Conservation (phyloP, 495 filamentous ascomycete genomes). For the Aspergillus nanangensis region DNA sequence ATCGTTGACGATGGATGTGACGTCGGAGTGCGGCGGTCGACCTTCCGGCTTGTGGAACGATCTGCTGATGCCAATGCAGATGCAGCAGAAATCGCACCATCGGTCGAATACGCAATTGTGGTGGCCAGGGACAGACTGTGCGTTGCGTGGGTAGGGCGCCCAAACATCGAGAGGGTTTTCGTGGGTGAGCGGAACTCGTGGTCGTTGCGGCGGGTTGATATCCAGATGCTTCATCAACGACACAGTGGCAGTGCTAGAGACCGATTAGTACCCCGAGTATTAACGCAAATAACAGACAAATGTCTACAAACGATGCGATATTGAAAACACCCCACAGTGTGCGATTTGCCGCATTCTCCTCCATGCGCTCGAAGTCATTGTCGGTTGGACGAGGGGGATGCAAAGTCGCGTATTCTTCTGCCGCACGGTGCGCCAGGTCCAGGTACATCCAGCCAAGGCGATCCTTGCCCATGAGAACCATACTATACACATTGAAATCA, state of each 20-base stretch:
- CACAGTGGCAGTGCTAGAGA: constrained; percentile 17
- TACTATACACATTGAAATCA: constrained; percentile 5
- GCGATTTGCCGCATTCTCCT: constrained; percentile 16
- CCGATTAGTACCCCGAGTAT: constrained; percentile 5
- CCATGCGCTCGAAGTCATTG: constrained; percentile 2
- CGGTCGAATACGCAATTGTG: constrained; percentile 22
- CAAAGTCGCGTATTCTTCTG: constrained; percentile 13
- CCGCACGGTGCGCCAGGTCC: constrained; percentile 18
- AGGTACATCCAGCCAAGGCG: constrained; percentile 27
- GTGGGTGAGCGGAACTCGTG: constrained; percentile 10
- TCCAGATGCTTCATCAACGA: constrained; percentile 24
- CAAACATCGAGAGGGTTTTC: constrained; percentile 23
- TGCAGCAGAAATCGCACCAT: constrained; percentile 21
- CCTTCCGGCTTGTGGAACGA: constrained; percentile 19
- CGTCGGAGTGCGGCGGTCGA: constrained; percentile 11
- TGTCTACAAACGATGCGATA: constrained; percentile 26
- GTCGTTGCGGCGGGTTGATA: constrained; percentile 10
- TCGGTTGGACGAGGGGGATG: constrained; percentile 10
- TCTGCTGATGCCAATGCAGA: constrained; percentile 20
- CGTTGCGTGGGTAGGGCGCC: constrained; percentile 23
- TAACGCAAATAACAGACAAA: neutral
- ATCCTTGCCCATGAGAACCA: constrained; percentile 23
- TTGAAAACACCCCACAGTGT: constrained; percentile 31
- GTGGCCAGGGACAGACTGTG: constrained; percentile 20
- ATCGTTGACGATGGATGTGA: constrained; percentile 12